Percentiles rank a stretch among this genome's conserved stretches.
phyloP scores from a whole-genome alignment of 352 stramenopile species.

The Achlya hypogyna region DNA sequence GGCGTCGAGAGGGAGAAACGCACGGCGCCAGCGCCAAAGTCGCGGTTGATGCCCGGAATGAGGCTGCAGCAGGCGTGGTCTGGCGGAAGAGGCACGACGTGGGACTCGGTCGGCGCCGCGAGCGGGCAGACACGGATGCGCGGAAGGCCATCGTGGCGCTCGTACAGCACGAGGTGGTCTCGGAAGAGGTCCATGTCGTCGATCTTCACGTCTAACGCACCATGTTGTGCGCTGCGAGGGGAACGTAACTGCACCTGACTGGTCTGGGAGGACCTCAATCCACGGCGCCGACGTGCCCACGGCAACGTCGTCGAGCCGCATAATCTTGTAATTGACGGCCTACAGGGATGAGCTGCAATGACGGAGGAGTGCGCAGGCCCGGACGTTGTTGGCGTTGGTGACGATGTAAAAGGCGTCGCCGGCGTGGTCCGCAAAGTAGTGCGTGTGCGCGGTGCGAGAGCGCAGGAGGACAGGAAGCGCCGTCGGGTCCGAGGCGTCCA shows the following conservation, averaged over 20 bases:
- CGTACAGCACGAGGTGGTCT: conserved; percentile 74
- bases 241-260: background rate
- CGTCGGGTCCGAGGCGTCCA: conserved; percentile 18
- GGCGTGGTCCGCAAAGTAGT: conserved; percentile 82
- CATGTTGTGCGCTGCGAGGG: conserved; percentile 18
- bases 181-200: conserved; percentile 82
- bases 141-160: conserved; percentile 56
- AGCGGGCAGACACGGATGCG: conserved; percentile 53
- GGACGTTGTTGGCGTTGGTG: conserved; percentile 52
- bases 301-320: conserved; percentile 8
- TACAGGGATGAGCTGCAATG: conserved; percentile 11
- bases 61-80: conserved; percentile 50
- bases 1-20: conserved; percentile 69
- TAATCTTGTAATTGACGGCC: conserved; percentile 73
- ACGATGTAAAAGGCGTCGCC: conserved; percentile 63
- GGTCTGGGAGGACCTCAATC: background rate
- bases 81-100: conserved; percentile 49
- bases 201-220: conserved; percentile 62
- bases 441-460: conserved; percentile 37
- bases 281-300: background rate
- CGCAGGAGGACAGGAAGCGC: conserved; percentile 39
- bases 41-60: conserved; percentile 72
- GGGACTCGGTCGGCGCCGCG: conserved; percentile 4
- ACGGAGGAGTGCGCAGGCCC: background rate
- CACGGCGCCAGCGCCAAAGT: conserved; percentile 44